Conservation (phyloP, 2,329 filamentous ascomycete species). For the Sporothrix inflata region DNA sequence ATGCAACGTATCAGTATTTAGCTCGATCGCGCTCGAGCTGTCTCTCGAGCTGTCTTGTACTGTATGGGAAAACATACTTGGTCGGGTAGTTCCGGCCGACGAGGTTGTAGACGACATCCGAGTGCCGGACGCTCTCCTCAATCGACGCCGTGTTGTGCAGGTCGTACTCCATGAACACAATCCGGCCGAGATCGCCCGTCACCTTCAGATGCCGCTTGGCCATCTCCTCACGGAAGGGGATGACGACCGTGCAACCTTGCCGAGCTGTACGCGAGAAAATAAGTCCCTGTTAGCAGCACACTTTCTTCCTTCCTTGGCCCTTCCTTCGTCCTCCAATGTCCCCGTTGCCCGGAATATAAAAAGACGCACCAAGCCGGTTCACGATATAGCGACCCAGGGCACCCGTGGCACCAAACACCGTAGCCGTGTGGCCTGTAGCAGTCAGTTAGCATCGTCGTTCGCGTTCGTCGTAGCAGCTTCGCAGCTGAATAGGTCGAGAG, state of each 20-base stretch:
- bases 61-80: slow-evolving; percentile 64
- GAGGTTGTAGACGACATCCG: slow-evolving; percentile 96
- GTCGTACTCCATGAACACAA: slow-evolving; percentile 93
- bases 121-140: slow-evolving; percentile 94
- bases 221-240: slow-evolving; percentile 98
- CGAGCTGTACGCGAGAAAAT: slow-evolving; percentile 61
- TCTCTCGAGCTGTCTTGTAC: background rate
- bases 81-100: slow-evolving; percentile 94
- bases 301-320: background rate
- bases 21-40: too few species aligned
- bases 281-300: background rate
- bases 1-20: background rate
- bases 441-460: slow-evolving; percentile 1
- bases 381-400: slow-evolving; percentile 97
- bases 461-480: background rate
- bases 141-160: slow-evolving; percentile 92
- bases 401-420: slow-evolving; percentile 96
- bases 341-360: slow-evolving; percentile 2
- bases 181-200: slow-evolving; percentile 87
- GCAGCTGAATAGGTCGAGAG: too few species aligned
- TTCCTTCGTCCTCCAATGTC: background rate
- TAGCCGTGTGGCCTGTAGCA: slow-evolving; percentile 81
- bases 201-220: slow-evolving; percentile 95
- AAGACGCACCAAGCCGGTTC: slow-evolving; percentile 74
- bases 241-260: slow-evolving; percentile 89